Evolutionary conservation across 2,329 filamentous ascomycete genomes (phyloP).

Genomic region (Apiospora saccharicola): DNA sequence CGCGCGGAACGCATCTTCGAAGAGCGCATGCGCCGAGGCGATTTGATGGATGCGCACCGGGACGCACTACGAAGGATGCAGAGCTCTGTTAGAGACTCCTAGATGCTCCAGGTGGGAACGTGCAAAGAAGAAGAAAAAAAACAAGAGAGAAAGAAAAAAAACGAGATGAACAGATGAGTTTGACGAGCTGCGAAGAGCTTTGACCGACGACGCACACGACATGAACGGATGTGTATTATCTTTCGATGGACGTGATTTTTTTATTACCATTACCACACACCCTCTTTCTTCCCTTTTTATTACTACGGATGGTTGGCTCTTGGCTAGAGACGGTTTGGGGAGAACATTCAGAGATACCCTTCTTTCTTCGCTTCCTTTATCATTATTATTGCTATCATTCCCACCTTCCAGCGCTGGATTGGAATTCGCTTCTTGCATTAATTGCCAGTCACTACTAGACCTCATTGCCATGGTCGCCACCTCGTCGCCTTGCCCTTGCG

Average conservation of each 20-base stretch:
- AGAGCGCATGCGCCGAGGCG: constrained; percentile 77
- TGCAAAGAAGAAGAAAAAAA: neutral
- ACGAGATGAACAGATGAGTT: neutral
- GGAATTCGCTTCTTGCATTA: neutral
- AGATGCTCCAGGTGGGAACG: neutral
- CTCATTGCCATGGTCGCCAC: neutral
- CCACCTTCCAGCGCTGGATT: neutral
- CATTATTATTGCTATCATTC: neutral
- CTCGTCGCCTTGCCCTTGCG: neutral
- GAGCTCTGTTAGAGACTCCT: constrained; percentile 47
- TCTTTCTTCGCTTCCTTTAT: constrained; percentile 17
- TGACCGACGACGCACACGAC: neutral
- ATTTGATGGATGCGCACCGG: constrained; percentile 78
- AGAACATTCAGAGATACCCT: constrained; percentile 24
- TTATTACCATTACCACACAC: neutral
- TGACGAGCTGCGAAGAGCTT: constrained; percentile 4
- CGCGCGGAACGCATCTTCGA: constrained; percentile 71
- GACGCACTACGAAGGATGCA: constrained; percentile 86
- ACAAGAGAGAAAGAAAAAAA: neutral
- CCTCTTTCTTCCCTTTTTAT: neutral
- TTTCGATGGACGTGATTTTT: neutral
- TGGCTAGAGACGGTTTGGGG: constrained; percentile 8
- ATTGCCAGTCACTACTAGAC: neutral
- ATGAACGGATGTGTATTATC: neutral
- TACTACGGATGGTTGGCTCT: constrained; percentile 4